Percentiles rank a stretch among this genome's conserved stretches.
Evolutionary conservation across 345 rosid species (phyloP).

Genomic region (Psidium guajava): DNA sequence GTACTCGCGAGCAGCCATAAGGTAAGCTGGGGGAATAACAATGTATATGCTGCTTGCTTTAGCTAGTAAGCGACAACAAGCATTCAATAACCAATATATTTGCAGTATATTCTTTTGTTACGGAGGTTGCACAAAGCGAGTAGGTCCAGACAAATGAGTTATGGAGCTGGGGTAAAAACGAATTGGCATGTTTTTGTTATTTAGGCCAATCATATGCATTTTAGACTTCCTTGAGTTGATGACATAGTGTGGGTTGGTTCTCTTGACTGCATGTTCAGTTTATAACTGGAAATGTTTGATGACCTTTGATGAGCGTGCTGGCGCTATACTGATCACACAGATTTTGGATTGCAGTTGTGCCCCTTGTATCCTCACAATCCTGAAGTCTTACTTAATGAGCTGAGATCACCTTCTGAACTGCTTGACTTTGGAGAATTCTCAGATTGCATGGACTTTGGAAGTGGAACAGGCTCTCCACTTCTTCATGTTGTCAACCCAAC

Average conservation of each 20-base stretch:
- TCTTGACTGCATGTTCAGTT: not conserved
- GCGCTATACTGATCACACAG: not conserved
- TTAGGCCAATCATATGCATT: not conserved
- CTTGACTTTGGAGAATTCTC: conserved; percentile 98
- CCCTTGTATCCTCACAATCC: conserved; percentile 98
- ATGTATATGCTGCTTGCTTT: not conserved
- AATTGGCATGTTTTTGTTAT: not conserved
- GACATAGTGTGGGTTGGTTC: not conserved
- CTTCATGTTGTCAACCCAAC: conserved; percentile 93
- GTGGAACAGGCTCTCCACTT: conserved; percentile 55
- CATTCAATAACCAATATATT: not conserved
- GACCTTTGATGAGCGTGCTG: not conserved
- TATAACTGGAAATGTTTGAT: not conserved
- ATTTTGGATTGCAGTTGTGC: conserved; percentile 54
- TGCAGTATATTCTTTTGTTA: not conserved
- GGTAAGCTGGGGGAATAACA: conserved; percentile 25
- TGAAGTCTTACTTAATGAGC: conserved; percentile 82
- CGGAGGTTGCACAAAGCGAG: not conserved
- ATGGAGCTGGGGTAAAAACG: not conserved
- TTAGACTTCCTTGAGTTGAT: not conserved
- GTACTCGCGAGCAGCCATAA: conserved; percentile 97
- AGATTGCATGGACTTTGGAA: conserved; percentile 81
- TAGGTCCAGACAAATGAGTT: not conserved
- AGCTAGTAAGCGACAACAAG: not conserved
- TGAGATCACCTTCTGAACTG: conserved; percentile 93